phyloP scores from a whole-genome alignment of 2,329 filamentous ascomycete genomes.

The Paraphaeosphaeria sporulosa region DNA sequence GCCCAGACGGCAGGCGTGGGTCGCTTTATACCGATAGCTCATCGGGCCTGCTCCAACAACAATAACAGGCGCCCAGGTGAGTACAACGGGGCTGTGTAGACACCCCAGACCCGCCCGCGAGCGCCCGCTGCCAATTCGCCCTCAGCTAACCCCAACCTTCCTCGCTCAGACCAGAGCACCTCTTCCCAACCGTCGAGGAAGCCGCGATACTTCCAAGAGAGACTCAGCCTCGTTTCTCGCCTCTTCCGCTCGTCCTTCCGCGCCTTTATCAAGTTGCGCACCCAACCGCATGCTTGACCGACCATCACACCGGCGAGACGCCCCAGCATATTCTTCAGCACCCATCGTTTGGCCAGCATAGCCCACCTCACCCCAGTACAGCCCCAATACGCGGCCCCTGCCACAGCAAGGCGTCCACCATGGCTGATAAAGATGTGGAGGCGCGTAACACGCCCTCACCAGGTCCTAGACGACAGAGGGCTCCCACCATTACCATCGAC shows the following conservation, averaged over 20 bases:
- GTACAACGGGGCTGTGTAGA: constrained; percentile 7
- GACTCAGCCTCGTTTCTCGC: constrained; percentile 25
- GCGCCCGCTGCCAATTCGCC: constrained; percentile 1
- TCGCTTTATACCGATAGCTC: constrained; percentile 3
- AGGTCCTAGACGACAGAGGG: constrained; percentile 49
- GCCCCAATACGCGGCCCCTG: constrained; percentile 23
- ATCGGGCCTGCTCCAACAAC: constrained; percentile 2
- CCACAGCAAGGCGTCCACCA: constrained; percentile 31
- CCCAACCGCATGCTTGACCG: constrained; percentile 33
- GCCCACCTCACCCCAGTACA: constrained; percentile 24
- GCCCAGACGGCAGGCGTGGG: constrained; percentile 10
- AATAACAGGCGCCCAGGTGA: constrained; percentile 9
- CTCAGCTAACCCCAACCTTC: constrained; percentile 4
- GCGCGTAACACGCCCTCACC: constrained; percentile 36
- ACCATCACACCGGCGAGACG: constrained; percentile 40
- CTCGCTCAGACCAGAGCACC: constrained; percentile 1
- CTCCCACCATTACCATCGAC: constrained; percentile 62
- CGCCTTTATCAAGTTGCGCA: constrained; percentile 24
- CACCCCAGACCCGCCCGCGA: not conserved
- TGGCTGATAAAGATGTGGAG: constrained; percentile 38
- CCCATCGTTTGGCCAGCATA: constrained; percentile 33
- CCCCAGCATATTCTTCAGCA: constrained; percentile 39
- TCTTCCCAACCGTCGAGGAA: constrained; percentile 1
- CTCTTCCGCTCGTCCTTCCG: constrained; percentile 6
- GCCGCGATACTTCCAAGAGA: constrained; percentile 7